Conservation (phyloP, 768 basidiomycete genomes). For the Phlebiopsis flavidoalba region DNA sequence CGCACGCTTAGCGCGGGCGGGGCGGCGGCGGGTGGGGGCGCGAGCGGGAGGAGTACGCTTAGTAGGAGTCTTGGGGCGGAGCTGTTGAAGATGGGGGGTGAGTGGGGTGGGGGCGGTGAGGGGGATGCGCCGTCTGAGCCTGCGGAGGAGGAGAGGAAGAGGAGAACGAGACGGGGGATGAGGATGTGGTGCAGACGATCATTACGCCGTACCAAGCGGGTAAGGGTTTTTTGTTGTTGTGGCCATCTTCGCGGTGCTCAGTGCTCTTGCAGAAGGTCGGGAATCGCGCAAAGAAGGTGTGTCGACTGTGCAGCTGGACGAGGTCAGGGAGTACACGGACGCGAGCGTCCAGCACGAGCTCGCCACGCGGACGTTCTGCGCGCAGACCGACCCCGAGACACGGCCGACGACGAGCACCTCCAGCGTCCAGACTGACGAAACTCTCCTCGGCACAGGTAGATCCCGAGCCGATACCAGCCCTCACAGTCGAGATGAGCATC, state of each 20-base stretch:
- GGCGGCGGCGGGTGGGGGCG: constrained; percentile 34
- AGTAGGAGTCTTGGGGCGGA: constrained; percentile 78
- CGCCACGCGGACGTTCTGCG: constrained; percentile 28
- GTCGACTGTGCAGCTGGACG: constrained; percentile 46
- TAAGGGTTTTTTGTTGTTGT: constrained; percentile 18
- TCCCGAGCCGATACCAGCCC: constrained; percentile 23
- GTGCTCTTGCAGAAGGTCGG: constrained; percentile 52
- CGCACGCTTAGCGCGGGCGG: constrained; percentile 41
- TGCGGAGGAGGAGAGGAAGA: constrained; percentile 37
- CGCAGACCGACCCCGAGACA: constrained; percentile 62
- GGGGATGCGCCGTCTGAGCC: constrained; percentile 25
- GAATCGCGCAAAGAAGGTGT: constrained; percentile 48
- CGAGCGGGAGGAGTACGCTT: constrained; percentile 50
- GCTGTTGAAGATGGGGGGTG: constrained; percentile 53
- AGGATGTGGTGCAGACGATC: constrained; percentile 82
- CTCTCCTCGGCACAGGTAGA: constrained; percentile 33
- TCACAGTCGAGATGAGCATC: constrained; percentile 43
- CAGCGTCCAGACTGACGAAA: constrained; percentile 53
- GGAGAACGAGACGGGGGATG: constrained; percentile 49
- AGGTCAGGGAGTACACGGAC: constrained; percentile 73
- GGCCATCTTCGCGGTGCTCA: neutral
- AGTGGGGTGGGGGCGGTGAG: constrained; percentile 39
- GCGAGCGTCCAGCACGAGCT: constrained; percentile 67
- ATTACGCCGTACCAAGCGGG: constrained; percentile 81
- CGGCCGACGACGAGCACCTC: constrained; percentile 41